Evolutionary conservation across 768 basidiomycete species (phyloP), one percentile per base, ranked within the genome.

Genomic region (Podaxis rugospora): DNA sequence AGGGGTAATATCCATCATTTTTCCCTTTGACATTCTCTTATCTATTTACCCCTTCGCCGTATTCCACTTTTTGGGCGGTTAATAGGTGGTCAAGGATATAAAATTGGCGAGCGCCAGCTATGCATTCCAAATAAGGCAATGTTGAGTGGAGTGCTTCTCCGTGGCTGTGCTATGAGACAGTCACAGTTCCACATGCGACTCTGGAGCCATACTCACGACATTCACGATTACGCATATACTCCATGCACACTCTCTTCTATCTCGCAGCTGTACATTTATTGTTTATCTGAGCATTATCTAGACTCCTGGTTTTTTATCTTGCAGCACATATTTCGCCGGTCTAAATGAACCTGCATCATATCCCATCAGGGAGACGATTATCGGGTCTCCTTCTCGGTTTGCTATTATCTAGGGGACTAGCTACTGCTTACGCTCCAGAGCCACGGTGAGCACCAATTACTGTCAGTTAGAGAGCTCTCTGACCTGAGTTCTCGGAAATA

Each of bases 401-500:
- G 25, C 28, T 54, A 13, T 18, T 61, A 37, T 55, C 32, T 13
- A 35, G 46, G 1, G 21, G 14, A 4, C 23, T 27, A 25, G 28
- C 53, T 49, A 46, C 21, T 35, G 28, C 52, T 23, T 61, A 52
- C n/a, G 13, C 1, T 36, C 59, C 59, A 49, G 51, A 47, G 16
- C 52, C 59, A 55, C 59, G 59, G 59, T 61, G 23, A 47, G 59
- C 10, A 23, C 21, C 14, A 36, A 21, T 37, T 23, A 7, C 14
- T 23, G 7, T 49, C 27, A 56, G 5, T 13, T 23, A 28, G 14
- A 4, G 16, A 16, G 18, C 27, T 32, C 16, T 44, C 42, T 51
- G 9, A 54, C n/a, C 35, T 18, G 51, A 32, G n/a, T 10, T 42
- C 27, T 16, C 27, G 51, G 36, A 11, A 27, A 28, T 62, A 95